A percentile compares a stretch with the other conserved stretches of the same genome.
Conservation (phyloP, 352 stramenopile species). For the Phytophthora palmivora region DNA sequence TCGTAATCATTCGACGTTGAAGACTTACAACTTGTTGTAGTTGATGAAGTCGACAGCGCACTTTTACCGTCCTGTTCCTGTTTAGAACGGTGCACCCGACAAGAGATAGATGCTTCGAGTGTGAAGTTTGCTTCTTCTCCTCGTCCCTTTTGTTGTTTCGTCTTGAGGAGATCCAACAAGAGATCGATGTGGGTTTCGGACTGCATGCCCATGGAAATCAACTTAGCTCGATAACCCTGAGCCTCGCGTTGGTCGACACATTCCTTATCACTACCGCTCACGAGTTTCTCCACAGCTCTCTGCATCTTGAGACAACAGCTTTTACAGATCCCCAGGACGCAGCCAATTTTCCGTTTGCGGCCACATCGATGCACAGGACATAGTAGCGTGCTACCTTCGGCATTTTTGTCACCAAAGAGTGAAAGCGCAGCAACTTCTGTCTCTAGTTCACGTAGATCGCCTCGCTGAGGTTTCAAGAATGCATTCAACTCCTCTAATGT, state of each 20-base stretch:
- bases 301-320: constrained; percentile 62
- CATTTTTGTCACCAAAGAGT: constrained; percentile 27
- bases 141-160: constrained; percentile 8
- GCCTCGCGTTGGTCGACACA: constrained; percentile 1
- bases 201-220: constrained; percentile 41
- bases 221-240: constrained; percentile 24
- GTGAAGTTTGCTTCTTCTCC: neutral
- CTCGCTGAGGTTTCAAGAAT: constrained; percentile 38
- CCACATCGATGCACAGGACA: constrained; percentile 51
- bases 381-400: neutral
- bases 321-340: constrained; percentile 52
- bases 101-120: constrained; percentile 10
- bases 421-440: constrained; percentile 36
- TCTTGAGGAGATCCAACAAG: constrained; percentile 28
- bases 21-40: neutral
- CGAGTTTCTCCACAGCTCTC: constrained; percentile 30
- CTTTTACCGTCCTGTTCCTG: neutral
- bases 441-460: constrained; percentile 31
- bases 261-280: constrained; percentile 4
- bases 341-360: constrained; percentile 55
- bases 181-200: constrained; percentile 20
- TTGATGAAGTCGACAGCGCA: neutral
- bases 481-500: constrained; percentile 48
- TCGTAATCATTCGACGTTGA: constrained; percentile 35
- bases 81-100: constrained; percentile 45